Percentiles rank a stretch among this genome's conserved stretches.
phyloP scores from a whole-genome alignment of 768 basidiomycete species.

The Tylopilus vinaceipallidus region DNA sequence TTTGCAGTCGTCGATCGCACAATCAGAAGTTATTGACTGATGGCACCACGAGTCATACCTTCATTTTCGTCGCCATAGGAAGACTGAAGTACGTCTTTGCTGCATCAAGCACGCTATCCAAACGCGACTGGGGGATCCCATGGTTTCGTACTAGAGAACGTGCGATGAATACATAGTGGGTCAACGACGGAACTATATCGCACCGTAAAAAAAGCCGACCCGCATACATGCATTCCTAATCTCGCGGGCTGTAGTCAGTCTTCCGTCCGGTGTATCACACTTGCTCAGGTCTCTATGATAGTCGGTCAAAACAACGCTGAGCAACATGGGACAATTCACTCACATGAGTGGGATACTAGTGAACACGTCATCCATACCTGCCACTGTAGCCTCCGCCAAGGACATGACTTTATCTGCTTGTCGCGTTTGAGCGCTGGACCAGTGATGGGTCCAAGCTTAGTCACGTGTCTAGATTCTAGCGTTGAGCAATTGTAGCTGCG shows the following conservation, averaged over 20 bases:
- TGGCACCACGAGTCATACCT: conserved; percentile 40
- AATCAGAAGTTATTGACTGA: neutral
- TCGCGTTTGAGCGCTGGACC: no score
- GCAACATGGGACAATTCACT: conserved; percentile 3
- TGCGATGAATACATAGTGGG: conserved; percentile 26
- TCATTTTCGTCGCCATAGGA: conserved; percentile 60
- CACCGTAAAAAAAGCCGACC: conserved; percentile 86
- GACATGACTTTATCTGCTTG: no score
- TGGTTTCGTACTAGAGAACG: conserved; percentile 69
- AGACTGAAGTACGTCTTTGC: conserved; percentile 66
- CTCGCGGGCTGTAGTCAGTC: conserved; percentile 48
- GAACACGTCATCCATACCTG: conserved; percentile 18
- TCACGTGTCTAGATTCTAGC: no score
- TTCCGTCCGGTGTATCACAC: conserved; percentile 28
- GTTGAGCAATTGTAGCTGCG: no score
- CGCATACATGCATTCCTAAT: conserved; percentile 76
- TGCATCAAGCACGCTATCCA: conserved; percentile 43
- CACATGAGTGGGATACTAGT: conserved; percentile 28
- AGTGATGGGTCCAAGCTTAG: no score
- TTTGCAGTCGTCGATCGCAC: neutral
- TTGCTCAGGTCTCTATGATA: conserved; percentile 19
- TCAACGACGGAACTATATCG: conserved; percentile 2
- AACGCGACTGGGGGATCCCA: conserved; percentile 54
- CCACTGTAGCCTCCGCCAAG: conserved; percentile 17
- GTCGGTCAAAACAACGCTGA: neutral